A percentile compares a stretch with the other conserved stretches of the same genome.
Evolutionary conservation across 306 rosid species (phyloP).

Genomic region (Sicyos baderoa): DNA sequence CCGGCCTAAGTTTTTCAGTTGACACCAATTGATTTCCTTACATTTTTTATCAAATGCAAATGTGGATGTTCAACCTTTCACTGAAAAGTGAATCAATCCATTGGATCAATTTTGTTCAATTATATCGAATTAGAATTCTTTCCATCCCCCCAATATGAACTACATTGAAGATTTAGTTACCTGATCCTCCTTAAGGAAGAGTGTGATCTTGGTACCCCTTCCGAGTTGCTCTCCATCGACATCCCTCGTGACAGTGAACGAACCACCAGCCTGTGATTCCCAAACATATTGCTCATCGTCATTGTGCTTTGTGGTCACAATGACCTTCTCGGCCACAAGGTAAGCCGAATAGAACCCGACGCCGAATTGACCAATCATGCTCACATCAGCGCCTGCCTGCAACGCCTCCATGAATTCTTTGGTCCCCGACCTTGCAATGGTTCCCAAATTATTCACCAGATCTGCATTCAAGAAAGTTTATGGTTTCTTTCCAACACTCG

Average conservation of each 20-base stretch:
- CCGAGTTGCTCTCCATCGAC: slow-evolving; percentile 54
- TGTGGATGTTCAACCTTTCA: too few species aligned
- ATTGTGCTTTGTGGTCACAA: slow-evolving; percentile 57
- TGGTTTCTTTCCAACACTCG: background rate
- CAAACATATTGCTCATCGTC: slow-evolving; percentile 65
- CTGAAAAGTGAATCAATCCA: too few species aligned
- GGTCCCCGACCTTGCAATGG: slow-evolving; percentile 64
- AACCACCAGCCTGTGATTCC: slow-evolving; percentile 74
- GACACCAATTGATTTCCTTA: too few species aligned
- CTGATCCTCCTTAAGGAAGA: slow-evolving; percentile 71
- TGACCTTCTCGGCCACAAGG: slow-evolving; percentile 54
- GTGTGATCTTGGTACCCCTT: slow-evolving; percentile 65
- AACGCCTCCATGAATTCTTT: slow-evolving; percentile 74
- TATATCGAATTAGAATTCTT: too few species aligned
- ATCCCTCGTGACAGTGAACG: slow-evolving; percentile 59
- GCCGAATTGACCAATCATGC: slow-evolving; percentile 74
- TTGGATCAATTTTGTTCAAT: too few species aligned
- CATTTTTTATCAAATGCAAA: too few species aligned
- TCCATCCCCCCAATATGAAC: background rate
- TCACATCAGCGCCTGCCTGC: slow-evolving; percentile 64
- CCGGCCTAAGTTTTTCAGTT: too few species aligned
- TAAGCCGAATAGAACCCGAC: slow-evolving; percentile 67
- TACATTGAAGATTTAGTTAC: slow-evolving; percentile 17
- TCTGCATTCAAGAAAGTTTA: slow-evolving; percentile 33
- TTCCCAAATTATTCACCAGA: slow-evolving; percentile 69